Evolutionary conservation across 225 moss, liverwort and hornwort genomes (phyloP).

Genomic region (Neckera pumila): DNA sequence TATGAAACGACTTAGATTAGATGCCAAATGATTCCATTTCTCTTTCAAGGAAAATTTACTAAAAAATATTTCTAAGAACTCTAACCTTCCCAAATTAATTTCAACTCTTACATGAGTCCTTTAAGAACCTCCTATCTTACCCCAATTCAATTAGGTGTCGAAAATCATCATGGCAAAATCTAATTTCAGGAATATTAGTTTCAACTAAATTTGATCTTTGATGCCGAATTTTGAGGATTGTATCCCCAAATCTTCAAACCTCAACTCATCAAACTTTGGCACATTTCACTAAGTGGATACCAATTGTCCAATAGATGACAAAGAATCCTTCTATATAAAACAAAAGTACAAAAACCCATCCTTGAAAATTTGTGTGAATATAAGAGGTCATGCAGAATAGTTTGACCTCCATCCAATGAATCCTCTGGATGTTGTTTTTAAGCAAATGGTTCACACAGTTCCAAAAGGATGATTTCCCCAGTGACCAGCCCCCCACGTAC

Average conservation of each 20-base stretch:
- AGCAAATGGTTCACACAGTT: neutral
- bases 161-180: neutral
- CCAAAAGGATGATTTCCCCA: too few species aligned
- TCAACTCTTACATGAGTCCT: neutral
- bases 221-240: neutral
- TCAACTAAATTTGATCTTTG: neutral
- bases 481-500: too few species aligned
- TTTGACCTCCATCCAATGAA: neutral
- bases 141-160: neutral
- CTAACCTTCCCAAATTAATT: neutral
- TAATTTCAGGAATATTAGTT: neutral
- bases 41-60: neutral
- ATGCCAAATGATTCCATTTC: neutral
- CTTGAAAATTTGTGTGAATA: neutral
- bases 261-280: neutral
- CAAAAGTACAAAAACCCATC: accelerated
- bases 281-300: neutral
- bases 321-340: neutral
- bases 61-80: too few species aligned
- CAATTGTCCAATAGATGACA: accelerated
- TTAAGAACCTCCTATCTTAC: neutral
- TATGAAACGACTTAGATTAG: neutral
- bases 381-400: neutral
- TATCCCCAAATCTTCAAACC: neutral
- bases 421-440: neutral